Conservation (phyloP, 2,329 filamentous ascomycete species). For the Colletotrichum tropicale region DNA sequence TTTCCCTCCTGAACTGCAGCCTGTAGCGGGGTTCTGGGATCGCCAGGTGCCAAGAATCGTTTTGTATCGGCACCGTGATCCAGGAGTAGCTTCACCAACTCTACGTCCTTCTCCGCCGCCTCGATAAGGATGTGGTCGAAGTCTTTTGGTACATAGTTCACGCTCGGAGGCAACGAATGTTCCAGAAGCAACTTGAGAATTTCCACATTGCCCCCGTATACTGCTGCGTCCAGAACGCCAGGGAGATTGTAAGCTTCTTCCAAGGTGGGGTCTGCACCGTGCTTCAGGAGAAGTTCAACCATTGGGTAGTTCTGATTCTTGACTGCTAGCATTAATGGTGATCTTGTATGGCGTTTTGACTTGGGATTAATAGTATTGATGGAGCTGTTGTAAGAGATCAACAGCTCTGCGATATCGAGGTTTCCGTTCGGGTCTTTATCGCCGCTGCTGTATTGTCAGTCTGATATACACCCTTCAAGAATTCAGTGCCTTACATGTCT, state of each 20-base stretch:
- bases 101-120: constrained; percentile 2
- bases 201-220: not conserved
- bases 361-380: constrained; percentile 6
- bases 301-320: constrained; percentile 2
- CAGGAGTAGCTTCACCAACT: constrained; percentile 21
- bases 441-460: not conserved
- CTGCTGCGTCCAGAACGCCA: constrained; percentile 17
- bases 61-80: constrained; percentile 24
- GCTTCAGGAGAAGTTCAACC: constrained; percentile 23
- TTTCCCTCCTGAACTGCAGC: constrained; percentile 18
- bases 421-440: not conserved
- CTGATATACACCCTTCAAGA: accelerated
- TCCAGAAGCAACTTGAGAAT: constrained; percentile 22
- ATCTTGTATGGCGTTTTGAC: not conserved
- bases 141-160: constrained; percentile 15
- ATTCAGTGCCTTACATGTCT: not conserved
- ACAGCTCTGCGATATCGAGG: constrained; percentile 5
- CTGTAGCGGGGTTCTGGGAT: constrained; percentile 19
- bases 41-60: not conserved
- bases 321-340: constrained; percentile 8
- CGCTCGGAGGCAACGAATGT: constrained; percentile 15
- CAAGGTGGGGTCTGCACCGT: constrained; percentile 26
- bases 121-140: constrained; percentile 11
- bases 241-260: constrained; percentile 23
- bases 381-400: constrained; percentile 7